Percentiles rank a stretch among this genome's conserved stretches.
phyloP scores from a whole-genome alignment of 2,329 filamentous ascomycete species.

The Colletotrichum sp. region DNA sequence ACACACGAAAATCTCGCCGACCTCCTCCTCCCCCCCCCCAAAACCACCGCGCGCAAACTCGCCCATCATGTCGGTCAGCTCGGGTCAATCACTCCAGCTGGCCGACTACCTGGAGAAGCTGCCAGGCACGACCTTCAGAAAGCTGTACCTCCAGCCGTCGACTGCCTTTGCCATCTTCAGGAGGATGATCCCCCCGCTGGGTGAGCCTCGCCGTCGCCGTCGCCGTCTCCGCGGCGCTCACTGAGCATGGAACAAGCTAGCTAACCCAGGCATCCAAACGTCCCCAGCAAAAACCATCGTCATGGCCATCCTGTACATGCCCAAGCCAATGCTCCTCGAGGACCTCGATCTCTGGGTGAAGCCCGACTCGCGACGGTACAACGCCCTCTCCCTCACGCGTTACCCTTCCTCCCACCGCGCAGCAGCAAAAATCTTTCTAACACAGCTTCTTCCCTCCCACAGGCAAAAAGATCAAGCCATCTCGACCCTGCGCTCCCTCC shows the following conservation, averaged over 20 bases:
- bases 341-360: conserved; percentile 89
- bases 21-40: neutral
- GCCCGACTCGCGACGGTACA: conserved; percentile 55
- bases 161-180: conserved; percentile 95
- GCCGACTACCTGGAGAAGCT: conserved; percentile 95
- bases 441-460: conserved; percentile 17
- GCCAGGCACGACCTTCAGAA: conserved; percentile 86
- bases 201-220: conserved; percentile 48
- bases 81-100: conserved; percentile 59
- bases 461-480: conserved; percentile 86
- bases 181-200: conserved; percentile 93
- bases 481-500: conserved; percentile 80
- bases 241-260: neutral
- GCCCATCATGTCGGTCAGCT: conserved; percentile 49
- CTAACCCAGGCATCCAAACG: neutral
- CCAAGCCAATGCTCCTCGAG: conserved; percentile 75
- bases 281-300: conserved; percentile 88
- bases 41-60: neutral
- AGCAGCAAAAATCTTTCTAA: neutral
- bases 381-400: neutral
- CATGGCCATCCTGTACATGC: conserved; percentile 93
- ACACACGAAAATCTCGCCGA: neutral
- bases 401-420: neutral
- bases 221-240: neutral
- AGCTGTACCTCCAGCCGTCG: conserved; percentile 94